Evolutionary conservation across 2,329 filamentous ascomycete genomes (phyloP).

Genomic region (Trichoderma atrobrunneum): DNA sequence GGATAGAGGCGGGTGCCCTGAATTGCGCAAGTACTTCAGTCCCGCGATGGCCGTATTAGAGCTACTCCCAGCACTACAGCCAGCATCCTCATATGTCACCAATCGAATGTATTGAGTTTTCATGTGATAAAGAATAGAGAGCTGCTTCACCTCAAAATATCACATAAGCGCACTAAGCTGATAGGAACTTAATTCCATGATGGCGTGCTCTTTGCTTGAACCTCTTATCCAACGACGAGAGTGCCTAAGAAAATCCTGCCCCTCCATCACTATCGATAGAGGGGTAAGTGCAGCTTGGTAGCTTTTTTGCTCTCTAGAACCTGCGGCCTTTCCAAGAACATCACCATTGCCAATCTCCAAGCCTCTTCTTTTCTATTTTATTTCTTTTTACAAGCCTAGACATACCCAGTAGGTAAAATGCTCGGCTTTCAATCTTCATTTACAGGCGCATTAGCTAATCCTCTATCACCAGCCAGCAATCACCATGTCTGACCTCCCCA

Average conservation of each 20-base stretch:
- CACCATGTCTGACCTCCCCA: conserved; percentile 53
- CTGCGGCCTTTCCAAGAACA: neutral
- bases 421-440: neutral
- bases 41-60: neutral
- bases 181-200: neutral
- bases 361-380: neutral
- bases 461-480: neutral
- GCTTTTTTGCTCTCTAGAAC: neutral
- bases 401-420: neutral
- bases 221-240: neutral
- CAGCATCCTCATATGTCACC: neutral
- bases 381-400: neutral
- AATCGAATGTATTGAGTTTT: neutral
- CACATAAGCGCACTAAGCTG: neutral
- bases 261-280: conserved; percentile 16
- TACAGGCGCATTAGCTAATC: neutral
- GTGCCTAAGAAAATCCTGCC: neutral
- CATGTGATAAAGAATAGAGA: neutral
- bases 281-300: neutral
- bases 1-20: neutral
- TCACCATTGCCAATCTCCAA: neutral
- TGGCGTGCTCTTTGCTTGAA: conserved; percentile 5
- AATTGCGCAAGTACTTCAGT: neutral
- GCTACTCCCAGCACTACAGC: neutral
- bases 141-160: neutral